Percentiles rank a stretch among this genome's conserved stretches.
Evolutionary conservation across 2,329 filamentous ascomycete species (phyloP).

Genomic region (Calonectria leucothoes): DNA sequence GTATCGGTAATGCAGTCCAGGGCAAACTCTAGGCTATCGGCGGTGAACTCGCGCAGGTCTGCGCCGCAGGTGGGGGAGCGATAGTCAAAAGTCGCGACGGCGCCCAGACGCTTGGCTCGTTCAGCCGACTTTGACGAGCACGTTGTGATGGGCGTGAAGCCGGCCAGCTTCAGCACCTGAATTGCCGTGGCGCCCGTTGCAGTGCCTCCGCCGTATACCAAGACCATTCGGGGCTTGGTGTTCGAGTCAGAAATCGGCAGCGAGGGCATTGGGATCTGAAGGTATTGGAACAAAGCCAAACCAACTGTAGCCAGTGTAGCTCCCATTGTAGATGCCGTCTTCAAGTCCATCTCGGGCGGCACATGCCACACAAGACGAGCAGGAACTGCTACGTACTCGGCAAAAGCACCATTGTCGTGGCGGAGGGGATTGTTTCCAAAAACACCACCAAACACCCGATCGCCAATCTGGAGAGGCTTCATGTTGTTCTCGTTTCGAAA

Average conservation of each 20-base stretch:
- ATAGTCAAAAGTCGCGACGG: constrained; percentile 17
- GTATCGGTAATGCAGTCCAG: constrained; percentile 21
- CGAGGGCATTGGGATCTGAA: constrained; percentile 18
- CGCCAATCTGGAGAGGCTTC: constrained; percentile 20
- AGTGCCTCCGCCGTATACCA: constrained; percentile 21
- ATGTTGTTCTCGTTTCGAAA: constrained; percentile 21
- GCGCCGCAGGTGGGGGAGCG: constrained; percentile 15
- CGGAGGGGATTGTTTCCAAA: constrained; percentile 29
- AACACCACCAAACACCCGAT: constrained; percentile 24
- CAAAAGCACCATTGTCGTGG: constrained; percentile 28
- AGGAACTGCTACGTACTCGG: constrained; percentile 25
- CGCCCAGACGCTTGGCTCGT: constrained; percentile 6
- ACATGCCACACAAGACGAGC: constrained; percentile 24
- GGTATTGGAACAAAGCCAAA: constrained; percentile 21
- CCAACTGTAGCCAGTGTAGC: constrained; percentile 26
- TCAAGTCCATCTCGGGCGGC: constrained; percentile 12
- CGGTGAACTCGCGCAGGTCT: constrained; percentile 17
- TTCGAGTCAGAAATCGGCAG: background rate
- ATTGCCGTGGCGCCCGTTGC: constrained; percentile 21
- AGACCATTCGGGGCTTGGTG: background rate
- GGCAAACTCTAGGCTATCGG: constrained; percentile 10
- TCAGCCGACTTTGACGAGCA: constrained; percentile 11
- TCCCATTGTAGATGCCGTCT: constrained; percentile 16
- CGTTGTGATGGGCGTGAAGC: constrained; percentile 16
- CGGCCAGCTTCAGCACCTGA: constrained; percentile 19